A percentile compares a stretch with the other conserved stretches of the same genome.
Conservation (phyloP, 2,329 filamentous ascomycete species). For the Fragosphaeria purpurea region DNA sequence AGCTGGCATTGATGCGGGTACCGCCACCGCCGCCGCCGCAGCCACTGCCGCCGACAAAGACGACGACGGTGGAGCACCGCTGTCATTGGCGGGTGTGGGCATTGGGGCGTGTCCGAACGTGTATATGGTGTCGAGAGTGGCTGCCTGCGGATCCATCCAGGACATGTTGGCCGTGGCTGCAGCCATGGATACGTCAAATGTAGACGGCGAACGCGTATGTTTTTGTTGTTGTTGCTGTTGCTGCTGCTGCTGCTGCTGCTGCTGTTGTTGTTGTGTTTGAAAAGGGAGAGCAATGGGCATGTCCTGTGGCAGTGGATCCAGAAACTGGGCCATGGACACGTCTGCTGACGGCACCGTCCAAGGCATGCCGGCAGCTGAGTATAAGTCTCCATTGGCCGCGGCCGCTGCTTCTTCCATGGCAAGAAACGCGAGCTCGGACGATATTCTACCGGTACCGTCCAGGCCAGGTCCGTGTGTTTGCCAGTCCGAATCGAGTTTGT, state of each 20-base stretch:
- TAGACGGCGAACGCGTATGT: too few species aligned
- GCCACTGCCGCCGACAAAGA: too few species aligned
- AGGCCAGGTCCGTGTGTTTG: conserved; percentile 25
- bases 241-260: not conserved
- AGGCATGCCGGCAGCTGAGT: conserved; percentile 23
- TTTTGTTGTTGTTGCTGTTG: conserved; percentile 6
- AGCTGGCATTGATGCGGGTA: not conserved
- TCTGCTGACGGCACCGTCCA: conserved; percentile 29
- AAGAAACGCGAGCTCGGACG: conserved; percentile 22
- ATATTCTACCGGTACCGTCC: conserved; percentile 12
- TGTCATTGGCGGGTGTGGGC: conserved; percentile 21
- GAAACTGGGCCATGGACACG: conserved; percentile 21
- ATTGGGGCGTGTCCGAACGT: conserved; percentile 8
- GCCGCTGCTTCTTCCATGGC: conserved; percentile 19
- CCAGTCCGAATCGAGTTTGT: conserved; percentile 29
- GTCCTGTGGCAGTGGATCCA: conserved; percentile 18
- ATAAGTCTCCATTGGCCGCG: conserved; percentile 21
- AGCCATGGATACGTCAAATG: too few species aligned
- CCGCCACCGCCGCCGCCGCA: too few species aligned
- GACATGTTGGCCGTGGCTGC: too few species aligned
- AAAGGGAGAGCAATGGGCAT: not conserved
- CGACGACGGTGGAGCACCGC: conserved; percentile 16
- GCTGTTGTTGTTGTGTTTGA: not conserved
- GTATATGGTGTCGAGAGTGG: too few species aligned
- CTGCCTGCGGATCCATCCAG: too few species aligned